Evolutionary conservation across 345 rosid genomes (phyloP).

Genomic region (Acer campestre): DNA sequence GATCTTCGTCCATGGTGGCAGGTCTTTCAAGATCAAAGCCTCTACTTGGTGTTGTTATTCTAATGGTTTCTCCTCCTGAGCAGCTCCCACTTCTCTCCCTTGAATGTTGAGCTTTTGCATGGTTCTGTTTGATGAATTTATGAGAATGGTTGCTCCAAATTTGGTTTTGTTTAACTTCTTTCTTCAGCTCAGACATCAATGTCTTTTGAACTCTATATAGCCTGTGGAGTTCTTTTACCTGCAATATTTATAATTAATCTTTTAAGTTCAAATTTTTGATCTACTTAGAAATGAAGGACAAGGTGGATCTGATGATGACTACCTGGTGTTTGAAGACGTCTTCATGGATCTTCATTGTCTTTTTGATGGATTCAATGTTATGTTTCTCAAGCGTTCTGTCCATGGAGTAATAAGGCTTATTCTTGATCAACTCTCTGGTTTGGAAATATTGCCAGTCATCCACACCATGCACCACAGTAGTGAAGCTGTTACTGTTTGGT

Average conservation of each 20-base stretch:
- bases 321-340: constrained; percentile 75
- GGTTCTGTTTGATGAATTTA: constrained; percentile 21
- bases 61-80: constrained; percentile 38
- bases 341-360: constrained; percentile 86
- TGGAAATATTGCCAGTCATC: constrained; percentile 42
- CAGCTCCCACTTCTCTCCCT: constrained; percentile 58
- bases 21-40: constrained; percentile 54
- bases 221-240: constrained; percentile 87
- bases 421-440: constrained; percentile 27
- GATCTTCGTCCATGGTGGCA: constrained; percentile 28
- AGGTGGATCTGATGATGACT: constrained; percentile 15
- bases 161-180: constrained; percentile 40
- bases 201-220: constrained; percentile 66
- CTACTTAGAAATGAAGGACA: too few relatives aligned
- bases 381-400: constrained; percentile 48
- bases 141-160: constrained; percentile 26
- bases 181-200: constrained; percentile 65
- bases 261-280: background rate
- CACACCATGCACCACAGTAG: constrained; percentile 32
- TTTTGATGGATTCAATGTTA: constrained; percentile 57
- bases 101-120: constrained; percentile 28
- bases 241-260: constrained; percentile 24
- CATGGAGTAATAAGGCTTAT: constrained; percentile 34
- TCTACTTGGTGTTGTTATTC: constrained; percentile 16
- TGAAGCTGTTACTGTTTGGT: constrained; percentile 29